Evolutionary conservation across 2,329 filamentous ascomycete species (phyloP).

Genomic region (Colletotrichum sp.): DNA sequence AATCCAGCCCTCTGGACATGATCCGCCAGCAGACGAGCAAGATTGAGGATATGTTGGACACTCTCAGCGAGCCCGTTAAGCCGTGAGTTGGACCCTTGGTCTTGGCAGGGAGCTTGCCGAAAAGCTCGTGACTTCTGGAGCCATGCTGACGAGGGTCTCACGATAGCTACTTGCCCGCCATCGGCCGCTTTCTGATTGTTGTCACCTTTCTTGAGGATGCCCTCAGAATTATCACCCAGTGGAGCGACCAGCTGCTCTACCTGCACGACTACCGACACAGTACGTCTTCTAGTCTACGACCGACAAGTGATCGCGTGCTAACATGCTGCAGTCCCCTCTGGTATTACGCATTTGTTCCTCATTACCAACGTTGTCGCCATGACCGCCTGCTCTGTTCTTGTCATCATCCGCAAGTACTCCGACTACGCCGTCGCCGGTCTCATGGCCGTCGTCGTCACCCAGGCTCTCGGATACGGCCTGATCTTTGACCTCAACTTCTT

Average conservation of each 20-base stretch:
- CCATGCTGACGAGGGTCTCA: slow-evolving; percentile 26
- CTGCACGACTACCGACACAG: slow-evolving; percentile 91
- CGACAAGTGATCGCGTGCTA: not conserved
- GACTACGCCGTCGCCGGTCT: slow-evolving; percentile 92
- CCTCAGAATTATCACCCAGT: slow-evolving; percentile 95
- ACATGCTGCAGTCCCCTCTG: slow-evolving; percentile 72
- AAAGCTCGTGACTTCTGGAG: not conserved
- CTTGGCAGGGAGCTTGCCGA: not conserved
- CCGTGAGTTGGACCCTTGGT: slow-evolving; percentile 69
- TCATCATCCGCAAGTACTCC: slow-evolving; percentile 91
- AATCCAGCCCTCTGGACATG: slow-evolving; percentile 82
- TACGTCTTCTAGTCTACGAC: slow-evolving; percentile 55
- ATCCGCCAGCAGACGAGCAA: slow-evolving; percentile 97
- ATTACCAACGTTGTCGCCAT: slow-evolving; percentile 90
- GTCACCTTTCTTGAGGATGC: slow-evolving; percentile 98
- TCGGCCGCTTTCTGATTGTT: slow-evolving; percentile 96
- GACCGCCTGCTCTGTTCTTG: slow-evolving; percentile 79
- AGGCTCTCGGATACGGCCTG: slow-evolving; percentile 94
- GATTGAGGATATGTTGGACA: slow-evolving; percentile 93
- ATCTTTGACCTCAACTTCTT: slow-evolving; percentile 99
- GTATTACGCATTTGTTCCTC: slow-evolving; percentile 92
- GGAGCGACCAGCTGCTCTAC: slow-evolving; percentile 92
- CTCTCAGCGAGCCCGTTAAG: slow-evolving; percentile 87
- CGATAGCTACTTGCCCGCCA: slow-evolving; percentile 85
- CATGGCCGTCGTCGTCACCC: slow-evolving; percentile 87